Conservation (phyloP, 2,329 filamentous ascomycete genomes). For the Aspergillus felis region DNA sequence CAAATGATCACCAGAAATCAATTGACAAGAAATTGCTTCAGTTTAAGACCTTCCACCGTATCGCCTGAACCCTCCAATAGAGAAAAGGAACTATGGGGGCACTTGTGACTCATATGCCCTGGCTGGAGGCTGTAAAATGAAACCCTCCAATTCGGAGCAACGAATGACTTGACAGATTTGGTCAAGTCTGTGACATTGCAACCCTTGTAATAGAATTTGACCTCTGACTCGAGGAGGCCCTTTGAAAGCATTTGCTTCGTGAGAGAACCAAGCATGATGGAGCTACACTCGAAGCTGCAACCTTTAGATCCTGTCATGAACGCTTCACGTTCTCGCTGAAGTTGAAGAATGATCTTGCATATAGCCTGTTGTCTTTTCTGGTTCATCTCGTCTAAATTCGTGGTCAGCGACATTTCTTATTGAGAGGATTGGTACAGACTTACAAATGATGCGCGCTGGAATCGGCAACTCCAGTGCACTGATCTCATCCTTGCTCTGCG, state of each 20-base stretch:
- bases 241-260: constrained; percentile 11
- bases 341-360: background rate
- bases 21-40: background rate
- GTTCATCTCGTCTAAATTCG: constrained; percentile 13
- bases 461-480: constrained; percentile 18
- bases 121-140: too few species aligned
- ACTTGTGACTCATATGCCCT: background rate
- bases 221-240: constrained; percentile 2
- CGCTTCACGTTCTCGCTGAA: constrained; percentile 10
- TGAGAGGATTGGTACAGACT: background rate
- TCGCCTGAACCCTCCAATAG: background rate
- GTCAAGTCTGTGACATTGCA: background rate
- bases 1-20: background rate
- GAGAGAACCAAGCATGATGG: constrained; percentile 23
- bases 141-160: background rate
- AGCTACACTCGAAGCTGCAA: constrained; percentile 20
- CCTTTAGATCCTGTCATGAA: constrained; percentile 10
- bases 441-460: constrained; percentile 13
- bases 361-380: constrained; percentile 11
- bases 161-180: background rate
- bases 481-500: constrained; percentile 11
- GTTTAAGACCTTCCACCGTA: background rate
- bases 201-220: background rate
- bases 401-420: constrained; percentile 6
- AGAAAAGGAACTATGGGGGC: background rate